Evolutionary conservation across 768 basidiomycete species (phyloP).

Genomic region (Mycena leptocephala): DNA sequence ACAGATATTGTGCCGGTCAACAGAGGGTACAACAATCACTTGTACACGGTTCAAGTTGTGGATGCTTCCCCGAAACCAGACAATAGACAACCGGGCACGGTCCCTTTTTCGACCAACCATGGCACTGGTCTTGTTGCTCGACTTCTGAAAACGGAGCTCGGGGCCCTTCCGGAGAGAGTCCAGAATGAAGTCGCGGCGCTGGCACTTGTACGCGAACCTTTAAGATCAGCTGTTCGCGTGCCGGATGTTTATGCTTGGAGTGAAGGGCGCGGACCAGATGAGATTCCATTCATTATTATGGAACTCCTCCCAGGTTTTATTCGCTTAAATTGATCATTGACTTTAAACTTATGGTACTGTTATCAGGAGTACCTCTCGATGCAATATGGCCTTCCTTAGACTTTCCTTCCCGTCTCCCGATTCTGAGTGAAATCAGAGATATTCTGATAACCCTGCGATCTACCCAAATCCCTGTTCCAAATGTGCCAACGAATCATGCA

Average conservation of each 20-base stretch:
- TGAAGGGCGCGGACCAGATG: constrained; percentile 13
- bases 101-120: background rate
- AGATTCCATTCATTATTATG: constrained; percentile 27
- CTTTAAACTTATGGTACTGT: background rate
- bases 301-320: constrained; percentile 17
- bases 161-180: constrained; percentile 19
- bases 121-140: constrained; percentile 16
- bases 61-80: background rate
- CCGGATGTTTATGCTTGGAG: constrained; percentile 31
- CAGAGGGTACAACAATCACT: constrained; percentile 27
- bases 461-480: constrained; percentile 1
- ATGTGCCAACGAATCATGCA: background rate
- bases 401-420: constrained; percentile 19
- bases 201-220: constrained; percentile 9
- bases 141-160: constrained; percentile 26
- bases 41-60: constrained; percentile 4
- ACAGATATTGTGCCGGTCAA: background rate
- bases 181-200: constrained; percentile 31
- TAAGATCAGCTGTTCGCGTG: background rate
- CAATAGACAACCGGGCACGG: constrained; percentile 18
- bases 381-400: constrained; percentile 20
- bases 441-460: constrained; percentile 9
- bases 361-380: constrained; percentile 24
- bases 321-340: background rate
- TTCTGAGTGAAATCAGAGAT: constrained; percentile 9